Base-by-base conservation (phyloP, 2,329 filamentous ascomycete species). In the Phialocephala subalpina region DNA sequence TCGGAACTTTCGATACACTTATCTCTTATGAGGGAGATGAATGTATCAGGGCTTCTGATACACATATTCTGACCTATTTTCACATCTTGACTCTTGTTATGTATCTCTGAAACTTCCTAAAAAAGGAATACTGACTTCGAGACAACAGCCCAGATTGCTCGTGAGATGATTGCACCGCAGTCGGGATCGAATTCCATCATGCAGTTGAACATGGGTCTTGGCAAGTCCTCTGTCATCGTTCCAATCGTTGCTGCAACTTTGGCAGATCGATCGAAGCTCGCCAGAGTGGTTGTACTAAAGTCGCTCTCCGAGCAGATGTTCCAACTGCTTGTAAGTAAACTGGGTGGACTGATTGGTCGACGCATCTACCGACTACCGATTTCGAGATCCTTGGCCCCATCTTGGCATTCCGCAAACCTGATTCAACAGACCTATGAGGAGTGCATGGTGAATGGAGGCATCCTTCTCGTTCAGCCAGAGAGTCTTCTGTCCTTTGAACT, bases 131-230 rank as follows among this genome's bases (percentile, higher is more conserved):
- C 53, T 63, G 11, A 63, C 53, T 49, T n/a, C 33, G 3, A 58
- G 36, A 27, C 47, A 45, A 45, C 22, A 58, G 68, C 66, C 3
- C 73, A 83, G 1, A 87, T 93, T 58, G 86, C 89, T 0, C 53
- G 64, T 0, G 73, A 83, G 22, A 92, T 93, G 85, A 83, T 81
- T 2, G 59, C 71, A 0, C 82, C 83, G 0, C 70, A 73, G 0
- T 73, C 72, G 0, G 74, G 71, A 0, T 33, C 73, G 0, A 91
- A 89, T 69, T 75, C 82, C 0, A 83, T 89, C 0, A 83, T 91
- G 79, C 88, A 92, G 70, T 75, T 92, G 1, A 91, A 91, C 68
- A 92, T 92, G 89, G 90, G 90, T 0, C 84, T 91, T 72, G 90
- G 90, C 0, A 92, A 92, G 68, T 88, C 87, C 0, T 90, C 89